These are phyloP conservation scores for Aristolochia contorta DNA, from an alignment of 164 flowering plant genomes.

Conservation along the genomic window DNA sequence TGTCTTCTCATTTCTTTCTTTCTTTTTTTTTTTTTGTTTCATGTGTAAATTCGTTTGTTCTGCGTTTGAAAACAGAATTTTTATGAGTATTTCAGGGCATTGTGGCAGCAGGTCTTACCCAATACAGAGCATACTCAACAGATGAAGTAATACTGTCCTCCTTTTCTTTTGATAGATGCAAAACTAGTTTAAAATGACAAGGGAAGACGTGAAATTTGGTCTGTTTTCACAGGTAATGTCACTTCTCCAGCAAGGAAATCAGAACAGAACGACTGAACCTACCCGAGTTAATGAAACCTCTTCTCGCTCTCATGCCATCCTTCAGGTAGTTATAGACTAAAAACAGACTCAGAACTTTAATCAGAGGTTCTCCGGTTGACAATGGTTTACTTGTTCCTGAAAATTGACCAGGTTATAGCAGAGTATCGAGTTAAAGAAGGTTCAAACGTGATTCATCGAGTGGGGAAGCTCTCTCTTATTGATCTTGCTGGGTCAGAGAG, in stretches of 20 bases:
- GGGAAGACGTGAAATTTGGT: background rate
- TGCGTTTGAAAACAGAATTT: background rate
- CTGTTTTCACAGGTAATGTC: conserved; percentile 64
- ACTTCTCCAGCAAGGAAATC: conserved; percentile 80
- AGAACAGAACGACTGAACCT: conserved; percentile 87
- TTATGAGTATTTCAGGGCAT: conserved; percentile 51
- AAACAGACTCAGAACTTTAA: background rate
- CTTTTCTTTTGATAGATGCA: background rate
- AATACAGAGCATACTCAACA: conserved; percentile 83
- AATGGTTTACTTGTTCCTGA: background rate
- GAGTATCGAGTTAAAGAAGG: conserved; percentile 68
- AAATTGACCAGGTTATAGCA: conserved; percentile 46
- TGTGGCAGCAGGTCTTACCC: conserved; percentile 85
- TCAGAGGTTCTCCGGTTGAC: background rate
- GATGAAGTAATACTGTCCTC: conserved; percentile 48
- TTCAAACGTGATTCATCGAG: conserved; percentile 43
- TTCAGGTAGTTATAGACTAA: conserved; percentile 44
- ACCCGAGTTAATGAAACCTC: conserved; percentile 92
- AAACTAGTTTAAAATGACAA: background rate
- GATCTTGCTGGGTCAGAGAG: conserved; percentile 97
- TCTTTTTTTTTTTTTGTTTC: background rate
- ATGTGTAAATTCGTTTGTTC: background rate
- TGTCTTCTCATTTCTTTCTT: background rate
- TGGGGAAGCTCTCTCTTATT: conserved; percentile 83
- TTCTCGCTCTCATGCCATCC: conserved; percentile 91